These are phyloP conservation scores for Boletus eberwhitei DNA, from an alignment of 768 basidiomycete species.

Conservation along the genomic window DNA sequence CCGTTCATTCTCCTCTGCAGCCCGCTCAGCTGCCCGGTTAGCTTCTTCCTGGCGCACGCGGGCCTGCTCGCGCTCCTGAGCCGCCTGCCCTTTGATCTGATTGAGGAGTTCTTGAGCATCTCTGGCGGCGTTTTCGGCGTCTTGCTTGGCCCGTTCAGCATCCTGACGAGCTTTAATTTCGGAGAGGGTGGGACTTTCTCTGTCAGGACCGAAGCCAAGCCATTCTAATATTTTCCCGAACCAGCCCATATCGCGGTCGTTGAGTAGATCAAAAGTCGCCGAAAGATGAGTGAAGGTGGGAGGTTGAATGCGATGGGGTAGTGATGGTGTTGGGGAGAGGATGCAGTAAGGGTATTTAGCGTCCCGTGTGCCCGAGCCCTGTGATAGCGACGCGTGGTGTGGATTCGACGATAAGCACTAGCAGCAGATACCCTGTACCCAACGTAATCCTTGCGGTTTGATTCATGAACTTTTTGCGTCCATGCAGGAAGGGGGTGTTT, in stretches of 20 bases:
- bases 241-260: slow-evolving; percentile 7
- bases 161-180: slow-evolving; percentile 8
- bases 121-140: slow-evolving; percentile 5
- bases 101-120: not conserved
- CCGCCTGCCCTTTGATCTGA: slow-evolving; percentile 4
- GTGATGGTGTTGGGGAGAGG: not conserved
- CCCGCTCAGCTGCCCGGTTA: not conserved
- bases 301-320: not conserved
- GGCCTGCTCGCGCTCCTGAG: slow-evolving; percentile 8
- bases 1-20: slow-evolving; percentile 1
- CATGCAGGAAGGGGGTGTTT: not conserved
- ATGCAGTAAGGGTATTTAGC: not conserved
- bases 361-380: not conserved
- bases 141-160: slow-evolving; percentile 9
- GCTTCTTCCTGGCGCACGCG: slow-evolving; percentile 11
- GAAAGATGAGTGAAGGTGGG: not conserved
- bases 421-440: not conserved
- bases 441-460: not conserved
- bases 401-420: not conserved
- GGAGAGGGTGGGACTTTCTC: slow-evolving; percentile 8
- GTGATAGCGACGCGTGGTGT: not conserved
- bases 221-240: not conserved
- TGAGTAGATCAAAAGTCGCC: not conserved
- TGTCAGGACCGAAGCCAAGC: slow-evolving; percentile 7
- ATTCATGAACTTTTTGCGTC: not conserved